Evolutionary conservation across 495 filamentous ascomycete genomes (phyloP).

Genomic region (Umbilicaria muhlenbergii): DNA sequence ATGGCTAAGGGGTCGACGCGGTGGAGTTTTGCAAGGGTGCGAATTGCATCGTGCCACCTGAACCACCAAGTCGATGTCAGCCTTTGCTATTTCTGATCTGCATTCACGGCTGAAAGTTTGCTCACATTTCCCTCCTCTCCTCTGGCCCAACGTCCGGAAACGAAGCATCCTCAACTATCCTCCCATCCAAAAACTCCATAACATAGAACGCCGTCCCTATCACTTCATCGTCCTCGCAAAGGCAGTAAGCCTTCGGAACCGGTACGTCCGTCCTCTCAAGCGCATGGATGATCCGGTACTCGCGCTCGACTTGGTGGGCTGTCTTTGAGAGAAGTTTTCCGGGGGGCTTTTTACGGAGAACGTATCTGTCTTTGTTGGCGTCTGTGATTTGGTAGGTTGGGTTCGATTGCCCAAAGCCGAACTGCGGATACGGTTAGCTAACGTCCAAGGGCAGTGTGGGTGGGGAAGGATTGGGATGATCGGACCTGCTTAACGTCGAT

Average conservation of each 20-base stretch:
- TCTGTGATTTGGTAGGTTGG: slow-evolving; percentile 83
- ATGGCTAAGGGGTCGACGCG: slow-evolving; percentile 48
- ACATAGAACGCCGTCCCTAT: slow-evolving; percentile 91
- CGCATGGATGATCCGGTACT: slow-evolving; percentile 80
- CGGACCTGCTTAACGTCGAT: slow-evolving; percentile 77
- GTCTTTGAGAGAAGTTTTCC: slow-evolving; percentile 82
- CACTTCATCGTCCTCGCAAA: slow-evolving; percentile 67
- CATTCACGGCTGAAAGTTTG: not conserved
- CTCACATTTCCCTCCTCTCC: slow-evolving; percentile 54
- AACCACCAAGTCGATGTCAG: slow-evolving; percentile 1
- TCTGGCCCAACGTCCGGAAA: slow-evolving; percentile 57
- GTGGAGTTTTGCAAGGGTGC: slow-evolving; percentile 78
- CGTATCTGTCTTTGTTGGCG: slow-evolving; percentile 49
- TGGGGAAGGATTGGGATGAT: not conserved
- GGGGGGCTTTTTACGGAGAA: slow-evolving; percentile 91
- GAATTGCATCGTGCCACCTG: slow-evolving; percentile 71
- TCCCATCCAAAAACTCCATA: slow-evolving; percentile 84
- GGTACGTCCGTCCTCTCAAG: slow-evolving; percentile 68
- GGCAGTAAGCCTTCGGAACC: slow-evolving; percentile 67
- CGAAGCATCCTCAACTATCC: slow-evolving; percentile 78
- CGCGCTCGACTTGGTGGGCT: slow-evolving; percentile 89
- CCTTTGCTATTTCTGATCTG: not conserved
- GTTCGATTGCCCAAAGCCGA: slow-evolving; percentile 93
- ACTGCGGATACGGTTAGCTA: slow-evolving; percentile 33
- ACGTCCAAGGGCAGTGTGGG: not conserved